Evolutionary conservation across 768 basidiomycete species (phyloP), one percentile per base, ranked within the genome.

Genomic region (Ramaria rubella): DNA sequence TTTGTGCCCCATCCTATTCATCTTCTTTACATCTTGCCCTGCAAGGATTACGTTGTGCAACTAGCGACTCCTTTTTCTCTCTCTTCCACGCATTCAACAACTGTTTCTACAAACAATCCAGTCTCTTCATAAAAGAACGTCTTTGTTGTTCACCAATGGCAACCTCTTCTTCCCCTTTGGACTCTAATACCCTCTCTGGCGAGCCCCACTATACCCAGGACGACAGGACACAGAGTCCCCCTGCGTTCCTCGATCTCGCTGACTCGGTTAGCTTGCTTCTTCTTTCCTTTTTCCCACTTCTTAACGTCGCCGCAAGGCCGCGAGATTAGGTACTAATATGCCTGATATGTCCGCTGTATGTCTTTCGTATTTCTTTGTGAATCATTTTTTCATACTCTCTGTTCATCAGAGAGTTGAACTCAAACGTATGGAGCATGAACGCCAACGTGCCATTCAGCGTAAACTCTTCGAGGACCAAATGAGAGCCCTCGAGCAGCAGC

Each of bases 401-500:
- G 26, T 46, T 50, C 57, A 60, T 43, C 71, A 90, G 87, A 88
- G 90, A 64, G 86, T 93, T 59, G 91, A 94, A 68, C 77, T 92
- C 66, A 96, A 94, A 69, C 55, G 55, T 21, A 53, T 69, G 72
- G 86, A 94, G 70, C 92, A 97, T 67, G 93, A 96, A 71, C 85
- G 90, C 51, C 90, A 94, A 72, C 90, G 94, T 60, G 74, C 74
- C 36, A 69, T 90, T 42, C 94, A 95, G 69, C 86, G 93, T 67
- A 87, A 85, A 71, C 72, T 90, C 65, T 98, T 97, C 70, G 94
- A 98, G 72, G 91, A 95, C 64, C 93, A 96, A 73, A 96, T 96
- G 94, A 86, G 87, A 55, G 84, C 79, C 53, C 80, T 98, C 61
- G 94, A 97, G 73, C 86, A 87, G 61, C 86, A 92, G 69, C 94